A percentile compares a stretch with the other conserved stretches of the same genome.
Evolutionary conservation across 805 yeast species (phyloP).

Genomic region (Phaffomyces opuntiae): DNA sequence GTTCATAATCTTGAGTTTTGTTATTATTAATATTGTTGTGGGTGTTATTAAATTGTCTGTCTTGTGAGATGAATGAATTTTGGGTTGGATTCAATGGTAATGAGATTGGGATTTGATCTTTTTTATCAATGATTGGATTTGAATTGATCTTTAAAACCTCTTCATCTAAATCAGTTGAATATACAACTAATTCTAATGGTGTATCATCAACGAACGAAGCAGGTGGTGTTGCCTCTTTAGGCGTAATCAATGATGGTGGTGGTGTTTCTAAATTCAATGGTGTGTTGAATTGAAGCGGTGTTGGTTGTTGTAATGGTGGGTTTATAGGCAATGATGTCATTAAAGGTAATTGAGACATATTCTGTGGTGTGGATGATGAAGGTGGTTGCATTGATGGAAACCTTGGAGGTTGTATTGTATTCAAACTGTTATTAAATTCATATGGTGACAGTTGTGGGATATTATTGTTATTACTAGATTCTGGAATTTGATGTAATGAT

Average conservation of each 20-base stretch:
- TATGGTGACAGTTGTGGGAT: neutral
- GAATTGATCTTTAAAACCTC: too few species aligned
- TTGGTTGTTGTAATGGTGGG: neutral
- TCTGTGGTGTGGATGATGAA: neutral
- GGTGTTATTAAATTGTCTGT: neutral
- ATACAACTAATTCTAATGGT: neutral
- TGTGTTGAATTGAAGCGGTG: neutral
- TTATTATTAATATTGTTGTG: too few species aligned
- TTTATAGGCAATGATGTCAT: neutral
- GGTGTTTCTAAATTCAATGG: neutral
- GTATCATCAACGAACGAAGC: neutral
- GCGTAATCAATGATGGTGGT: too few species aligned
- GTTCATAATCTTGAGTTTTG: constrained; percentile 10
- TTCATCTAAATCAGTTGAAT: constrained; percentile 3
- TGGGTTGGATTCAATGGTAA: neutral
- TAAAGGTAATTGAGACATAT: neutral
- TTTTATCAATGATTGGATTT: too few species aligned
- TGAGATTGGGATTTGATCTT: constrained; percentile 3
- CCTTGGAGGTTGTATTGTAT: neutral
- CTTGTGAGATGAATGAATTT: neutral
- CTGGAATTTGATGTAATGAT: neutral
- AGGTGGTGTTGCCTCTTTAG: neutral
- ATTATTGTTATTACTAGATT: neutral
- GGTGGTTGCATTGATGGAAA: neutral
- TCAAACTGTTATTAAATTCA: neutral